Conservation (phyloP, 2,329 filamentous ascomycete genomes). For the Penicillium sp. region DNA sequence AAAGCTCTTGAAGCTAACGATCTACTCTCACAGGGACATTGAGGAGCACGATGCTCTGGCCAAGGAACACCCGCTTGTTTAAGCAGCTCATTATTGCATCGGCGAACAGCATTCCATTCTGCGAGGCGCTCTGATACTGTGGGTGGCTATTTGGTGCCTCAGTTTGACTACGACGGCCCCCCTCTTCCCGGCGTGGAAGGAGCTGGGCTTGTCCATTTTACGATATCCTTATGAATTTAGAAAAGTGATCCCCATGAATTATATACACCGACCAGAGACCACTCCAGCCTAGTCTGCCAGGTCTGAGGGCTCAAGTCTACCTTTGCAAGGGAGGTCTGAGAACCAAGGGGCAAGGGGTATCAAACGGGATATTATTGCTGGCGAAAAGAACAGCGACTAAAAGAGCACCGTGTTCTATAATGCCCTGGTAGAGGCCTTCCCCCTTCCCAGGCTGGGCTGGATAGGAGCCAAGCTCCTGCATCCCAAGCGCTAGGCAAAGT, state of each 20-base stretch:
- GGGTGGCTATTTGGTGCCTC: conserved; percentile 10
- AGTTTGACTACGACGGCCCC: conserved; percentile 1
- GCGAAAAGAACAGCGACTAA: conserved; percentile 13
- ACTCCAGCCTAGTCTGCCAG: background rate
- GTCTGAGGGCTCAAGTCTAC: background rate
- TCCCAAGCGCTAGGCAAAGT: background rate
- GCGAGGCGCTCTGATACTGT: conserved; percentile 19
- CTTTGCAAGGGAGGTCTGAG: background rate
- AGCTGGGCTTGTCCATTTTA: conserved; percentile 22
- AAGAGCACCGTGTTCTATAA: conserved; percentile 13
- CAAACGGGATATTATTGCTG: conserved; percentile 21
- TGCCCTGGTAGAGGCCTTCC: conserved; percentile 1
- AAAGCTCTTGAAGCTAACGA: background rate
- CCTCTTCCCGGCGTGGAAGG: conserved; percentile 12
- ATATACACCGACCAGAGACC: background rate
- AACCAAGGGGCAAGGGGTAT: conserved; percentile 19
- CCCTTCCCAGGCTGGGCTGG: background rate
- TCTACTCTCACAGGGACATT: conserved; percentile 66
- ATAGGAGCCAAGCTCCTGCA: background rate
- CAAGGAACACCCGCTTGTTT: conserved; percentile 43
- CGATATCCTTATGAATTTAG: conserved; percentile 28
- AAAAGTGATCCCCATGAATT: conserved; percentile 13
- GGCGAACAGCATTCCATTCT: conserved; percentile 18
- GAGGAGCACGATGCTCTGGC: conserved; percentile 83
- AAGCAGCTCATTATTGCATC: conserved; percentile 20